Evolutionary conservation across 441 rosid genomes (phyloP), one percentile per base, ranked within the genome.

Genomic region (Daphne laureola): DNA sequence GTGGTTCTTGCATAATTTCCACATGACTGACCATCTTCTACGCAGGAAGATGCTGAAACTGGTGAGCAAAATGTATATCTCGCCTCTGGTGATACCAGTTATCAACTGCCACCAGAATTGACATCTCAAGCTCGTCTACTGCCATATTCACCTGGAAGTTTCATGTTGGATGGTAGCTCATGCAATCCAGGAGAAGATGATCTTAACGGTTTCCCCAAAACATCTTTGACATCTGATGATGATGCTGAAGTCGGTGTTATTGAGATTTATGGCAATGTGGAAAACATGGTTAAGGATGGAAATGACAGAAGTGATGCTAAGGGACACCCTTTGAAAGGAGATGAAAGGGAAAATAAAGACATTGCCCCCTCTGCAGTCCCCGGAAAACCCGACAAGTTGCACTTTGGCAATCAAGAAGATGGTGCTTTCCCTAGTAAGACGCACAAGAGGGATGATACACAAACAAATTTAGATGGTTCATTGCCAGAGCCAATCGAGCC

Each of bases 161-260:
- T 76, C 59, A 69, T 43, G 58, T 57, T 80, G 27, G 68, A 63
- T 35, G 68, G 61, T 35, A 65, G 50, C 56, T 58, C 86, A 21
- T 84, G 94, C 96, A 73, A 85, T 67, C 71, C 72, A 31, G 78
- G 72, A 54, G 79, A 71, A 59, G 61, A 16, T 21, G 71, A 73
- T 18, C 50, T 59, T 57, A 66, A 63, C 49, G 62, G 73, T 12
- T 67, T 76, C 45, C 60, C 80, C 14, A 90, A 77, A 49, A 67
- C 77, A 46, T 58, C 46, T 12, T 66, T 54, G 53, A 46, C 46
- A 17, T 78, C 84, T 17, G 76, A 72, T 67, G 92, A 80, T 75
- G 75, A 87, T 1, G 72, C 67, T 52, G 96, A 86, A 48, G 61
- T 84, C 17, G 77, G 78, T 45, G 80, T 82, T 25, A 65, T 75